phyloP scores from a whole-genome alignment of 805 yeast species.

The Yamadazyma scolyti region DNA sequence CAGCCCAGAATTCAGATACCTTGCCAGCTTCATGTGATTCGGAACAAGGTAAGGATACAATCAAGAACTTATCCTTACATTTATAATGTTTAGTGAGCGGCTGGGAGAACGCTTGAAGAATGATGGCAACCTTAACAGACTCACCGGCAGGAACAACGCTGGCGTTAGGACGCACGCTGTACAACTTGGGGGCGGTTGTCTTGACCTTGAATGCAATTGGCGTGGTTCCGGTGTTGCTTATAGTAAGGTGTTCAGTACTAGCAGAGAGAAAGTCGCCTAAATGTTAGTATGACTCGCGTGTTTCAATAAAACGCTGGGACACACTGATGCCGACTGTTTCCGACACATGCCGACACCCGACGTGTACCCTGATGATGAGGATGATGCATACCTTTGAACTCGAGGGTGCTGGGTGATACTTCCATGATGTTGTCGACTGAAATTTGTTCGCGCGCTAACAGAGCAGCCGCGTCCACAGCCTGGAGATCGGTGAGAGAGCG shows the following conservation, averaged over 20 bases:
- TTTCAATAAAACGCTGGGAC: no score
- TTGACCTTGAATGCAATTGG: slow-evolving; percentile 90
- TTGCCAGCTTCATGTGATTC: slow-evolving; percentile 49
- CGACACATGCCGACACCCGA: no score
- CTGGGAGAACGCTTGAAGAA: slow-evolving; percentile 76
- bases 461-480: background rate
- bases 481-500: no score
- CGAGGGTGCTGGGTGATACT: slow-evolving; percentile 68
- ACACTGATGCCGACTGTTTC: no score
- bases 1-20: slow-evolving; percentile 74
- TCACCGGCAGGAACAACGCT: slow-evolving; percentile 74
- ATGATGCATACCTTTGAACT: slow-evolving; percentile 74
- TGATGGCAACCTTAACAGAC: slow-evolving; percentile 69
- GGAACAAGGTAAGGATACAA: slow-evolving; percentile 80
- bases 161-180: slow-evolving; percentile 96
- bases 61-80: slow-evolving; percentile 89
- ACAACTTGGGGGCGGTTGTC: slow-evolving; percentile 94
- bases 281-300: background rate
- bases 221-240: slow-evolving; percentile 53
- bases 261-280: slow-evolving; percentile 74
- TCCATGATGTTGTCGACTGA: no score
- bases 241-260: slow-evolving; percentile 57
- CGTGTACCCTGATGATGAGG: no score
- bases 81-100: slow-evolving; percentile 72
- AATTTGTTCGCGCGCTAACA: background rate